Percentiles rank a stretch among this genome's conserved stretches.
Evolutionary conservation across 805 yeast species (phyloP).

Genomic region (Pachysolen tannophilus): DNA sequence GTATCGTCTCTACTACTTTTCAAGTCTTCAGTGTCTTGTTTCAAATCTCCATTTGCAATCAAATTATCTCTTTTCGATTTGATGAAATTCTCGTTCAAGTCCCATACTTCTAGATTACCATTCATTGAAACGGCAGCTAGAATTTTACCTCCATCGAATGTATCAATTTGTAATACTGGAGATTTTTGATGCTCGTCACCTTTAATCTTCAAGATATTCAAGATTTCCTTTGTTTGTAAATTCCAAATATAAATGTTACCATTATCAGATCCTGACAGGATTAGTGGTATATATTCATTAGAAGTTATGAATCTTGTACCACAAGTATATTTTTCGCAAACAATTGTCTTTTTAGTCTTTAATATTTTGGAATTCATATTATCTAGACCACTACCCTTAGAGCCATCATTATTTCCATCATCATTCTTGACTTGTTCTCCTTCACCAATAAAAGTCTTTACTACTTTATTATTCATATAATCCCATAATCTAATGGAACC

Average conservation of each 20-base stretch:
- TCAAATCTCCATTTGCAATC: background rate
- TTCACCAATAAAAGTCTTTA: conserved; percentile 45
- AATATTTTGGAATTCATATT: conserved; percentile 17
- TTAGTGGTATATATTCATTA: conserved; percentile 25
- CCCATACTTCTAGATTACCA: conserved; percentile 23
- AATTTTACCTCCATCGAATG: conserved; percentile 25
- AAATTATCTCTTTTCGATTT: background rate
- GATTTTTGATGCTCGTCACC: conserved; percentile 12
- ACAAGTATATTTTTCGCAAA: conserved; percentile 46
- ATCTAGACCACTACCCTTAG: background rate
- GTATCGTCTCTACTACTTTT: background rate
- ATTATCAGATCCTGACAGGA: conserved; percentile 55
- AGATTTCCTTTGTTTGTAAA: conserved; percentile 48
- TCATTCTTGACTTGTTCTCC: too few species aligned
- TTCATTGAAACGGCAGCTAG: conserved; percentile 24
- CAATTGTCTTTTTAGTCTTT: conserved; percentile 14
- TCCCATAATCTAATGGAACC: conserved; percentile 81
- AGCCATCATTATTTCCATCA: conserved; percentile 10
- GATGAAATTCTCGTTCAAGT: background rate
- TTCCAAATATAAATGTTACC: conserved; percentile 58
- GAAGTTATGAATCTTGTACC: conserved; percentile 41
- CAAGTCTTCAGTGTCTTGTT: background rate
- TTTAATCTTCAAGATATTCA: conserved; percentile 18
- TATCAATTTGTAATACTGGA: conserved; percentile 36
- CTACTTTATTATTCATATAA: conserved; percentile 70